Evolutionary conservation across 495 filamentous ascomycete genomes (phyloP).

Genomic region (Aspergillus hancockii): DNA sequence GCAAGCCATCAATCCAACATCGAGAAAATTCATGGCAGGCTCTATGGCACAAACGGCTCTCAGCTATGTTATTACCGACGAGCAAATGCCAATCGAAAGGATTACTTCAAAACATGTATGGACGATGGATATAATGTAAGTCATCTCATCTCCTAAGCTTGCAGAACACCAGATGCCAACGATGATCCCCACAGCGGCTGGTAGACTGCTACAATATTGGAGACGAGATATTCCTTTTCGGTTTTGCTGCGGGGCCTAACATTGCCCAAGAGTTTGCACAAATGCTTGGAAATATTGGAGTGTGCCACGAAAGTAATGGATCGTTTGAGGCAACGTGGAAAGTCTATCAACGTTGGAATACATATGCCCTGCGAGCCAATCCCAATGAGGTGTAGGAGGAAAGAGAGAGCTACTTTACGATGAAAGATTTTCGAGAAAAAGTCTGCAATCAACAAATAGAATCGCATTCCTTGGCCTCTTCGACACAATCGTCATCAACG

Average conservation of each 20-base stretch:
- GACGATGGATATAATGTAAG: slow-evolving; percentile 1
- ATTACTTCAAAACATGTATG: neutral
- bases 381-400: neutral
- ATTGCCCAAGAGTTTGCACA: neutral
- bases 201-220: neutral
- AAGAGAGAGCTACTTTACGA: neutral
- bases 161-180: neutral
- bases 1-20: neutral
- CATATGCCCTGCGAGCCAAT: neutral
- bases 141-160: neutral
- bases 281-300: neutral
- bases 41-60: neutral
- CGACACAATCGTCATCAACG: neutral
- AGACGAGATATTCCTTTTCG: neutral
- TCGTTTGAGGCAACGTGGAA: neutral
- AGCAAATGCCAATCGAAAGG: neutral
- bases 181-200: neutral
- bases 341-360: neutral
- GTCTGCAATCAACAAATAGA: neutral
- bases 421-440: slow-evolving; percentile 1
- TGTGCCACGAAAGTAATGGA: neutral
- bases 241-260: neutral
- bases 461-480: neutral
- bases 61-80: neutral
- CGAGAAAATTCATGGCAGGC: neutral